These are phyloP conservation scores for Myriosclerotinia scirpicola DNA, from an alignment of 2,329 filamentous ascomycete genomes.

Conservation along the genomic window DNA sequence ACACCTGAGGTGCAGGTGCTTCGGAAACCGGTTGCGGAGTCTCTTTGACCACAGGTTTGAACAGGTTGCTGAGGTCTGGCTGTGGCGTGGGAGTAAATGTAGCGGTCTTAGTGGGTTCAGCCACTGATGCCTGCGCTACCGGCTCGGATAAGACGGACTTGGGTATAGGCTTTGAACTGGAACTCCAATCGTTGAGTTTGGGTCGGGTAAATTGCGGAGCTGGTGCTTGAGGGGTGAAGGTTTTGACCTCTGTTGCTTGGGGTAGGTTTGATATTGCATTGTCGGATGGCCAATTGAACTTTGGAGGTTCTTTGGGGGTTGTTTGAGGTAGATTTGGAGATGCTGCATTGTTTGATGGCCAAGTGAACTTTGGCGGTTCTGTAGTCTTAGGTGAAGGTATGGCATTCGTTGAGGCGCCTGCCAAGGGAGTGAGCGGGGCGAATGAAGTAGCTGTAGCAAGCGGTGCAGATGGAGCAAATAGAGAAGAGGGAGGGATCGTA, in stretches of 20 bases:
- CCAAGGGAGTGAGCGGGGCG: neutral
- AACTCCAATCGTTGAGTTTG: slow-evolving; percentile 10
- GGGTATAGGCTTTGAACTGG: slow-evolving; percentile 6
- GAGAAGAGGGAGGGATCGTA: neutral
- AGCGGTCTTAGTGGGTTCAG: neutral
- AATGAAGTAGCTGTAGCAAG: neutral
- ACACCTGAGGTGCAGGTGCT: neutral
- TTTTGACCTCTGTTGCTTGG: neutral
- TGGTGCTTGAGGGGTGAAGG: neutral
- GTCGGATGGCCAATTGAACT: slow-evolving; percentile 16
- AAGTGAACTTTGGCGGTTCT: slow-evolving; percentile 13
- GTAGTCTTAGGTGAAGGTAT: neutral
- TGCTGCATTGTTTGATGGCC: slow-evolving; percentile 7
- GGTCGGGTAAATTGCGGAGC: neutral
- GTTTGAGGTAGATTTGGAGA: neutral
- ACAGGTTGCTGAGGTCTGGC: slow-evolving; percentile 1
- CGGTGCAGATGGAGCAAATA: neutral
- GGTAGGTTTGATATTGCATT: neutral
- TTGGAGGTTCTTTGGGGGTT: neutral
- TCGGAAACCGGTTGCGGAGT: neutral
- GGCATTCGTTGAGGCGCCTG: neutral
- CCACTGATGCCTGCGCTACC: neutral
- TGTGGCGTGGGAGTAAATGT: neutral
- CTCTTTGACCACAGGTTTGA: neutral
- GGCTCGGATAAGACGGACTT: neutral